Evolutionary conservation across 2,329 filamentous ascomycete species (phyloP), one percentile per base, ranked within the genome.

Genomic region (Nemania bipapillata): DNA sequence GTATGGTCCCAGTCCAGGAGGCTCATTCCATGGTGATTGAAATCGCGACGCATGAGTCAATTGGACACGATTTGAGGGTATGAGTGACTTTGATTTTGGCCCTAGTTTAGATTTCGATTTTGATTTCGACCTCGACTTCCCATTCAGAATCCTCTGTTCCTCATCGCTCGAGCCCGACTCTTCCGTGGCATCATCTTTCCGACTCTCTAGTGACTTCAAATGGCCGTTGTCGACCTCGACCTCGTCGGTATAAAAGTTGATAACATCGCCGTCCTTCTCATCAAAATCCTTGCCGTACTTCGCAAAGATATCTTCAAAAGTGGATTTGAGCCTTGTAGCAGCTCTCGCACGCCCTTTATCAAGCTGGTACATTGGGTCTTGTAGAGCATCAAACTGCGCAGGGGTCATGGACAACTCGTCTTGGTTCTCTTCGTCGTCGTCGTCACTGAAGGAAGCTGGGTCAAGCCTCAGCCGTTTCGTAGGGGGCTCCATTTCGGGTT

Each of bases 211-310:
- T 83, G 72, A 86, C 58, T 86, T 79, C 60, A 97, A 79, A 81
- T 98, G 96, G 0, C 96, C 95, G 83, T 97, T 96, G 79, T 98
- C 87, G 64, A 97, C 90, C n/a, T 97, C 86, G 54, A 98, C 89
- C 66, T 92, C 85, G 62, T 93, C 94, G 0, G 92, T 95, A 57
- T 85, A 84, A 65, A 97, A 84, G 79, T 98, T 93, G 75, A 98
- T 94, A 81, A 97, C 94, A 79, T 98, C 95, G 62, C 91, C 94
- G 62, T 91, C 94, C 58, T 95, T 86, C 4, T 90, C 91, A 1
- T 89, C 89, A 76, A 97, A 97, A 78, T 97, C 92, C 71, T 86
- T 90, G 61, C 86, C 90, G 78, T 97, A 97, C 79, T 97, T 97
- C 69, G 91, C 88, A 77, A 97, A 97, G 63, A 98, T 97, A 64